Evolutionary conservation across 805 yeast genomes (phyloP), one percentile per base, ranked within the genome.

Genomic region (Lipomyces chichibuensis): DNA sequence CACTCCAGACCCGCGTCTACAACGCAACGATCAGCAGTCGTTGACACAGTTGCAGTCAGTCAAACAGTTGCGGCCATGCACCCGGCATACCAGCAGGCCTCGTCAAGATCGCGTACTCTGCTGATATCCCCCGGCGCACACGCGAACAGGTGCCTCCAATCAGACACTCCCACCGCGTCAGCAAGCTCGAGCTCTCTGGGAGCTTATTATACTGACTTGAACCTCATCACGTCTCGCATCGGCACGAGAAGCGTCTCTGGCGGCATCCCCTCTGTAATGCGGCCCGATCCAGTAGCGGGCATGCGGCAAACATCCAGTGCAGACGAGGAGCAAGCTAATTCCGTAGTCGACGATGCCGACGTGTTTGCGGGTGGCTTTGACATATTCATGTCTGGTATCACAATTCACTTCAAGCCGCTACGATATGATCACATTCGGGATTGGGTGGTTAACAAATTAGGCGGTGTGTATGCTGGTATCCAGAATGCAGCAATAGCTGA

Each of bases 381-480:
- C 3, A 20, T 57, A 4, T 57, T 63, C 27, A 33, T 63, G 59
- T 58, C 62, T 3, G 65, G 65, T 20, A n/a, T 63, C 27, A 23
- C 62, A 39, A 5, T 51, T 17, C 65, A 58, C 49, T 49, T 63
- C 29, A 25, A 33, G 29, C 65, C 57, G 33, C 27, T 58, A 23
- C 32, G 35, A 14, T 59, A 58, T 52, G 14, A 37, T 13, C 39
- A 29, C 17, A 49, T 63, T 9, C 49, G 55, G 27, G 32, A 32
- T 35, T 63, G 65, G 65, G 58, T 58, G 7, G 46, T 46, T 11
- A 46, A 29, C 20, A 49, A 51, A 51, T 54, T 63, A 25, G 62
- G 60, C 35, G 37, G 3, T 17, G 51, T 62, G 23, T 55, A 56
- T 52, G 25, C 39, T 20, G 60, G 60, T 11, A 20, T 62, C 7